phyloP scores from a whole-genome alignment of 768 basidiomycete genomes.

The Daedaleopsis sinensis region DNA sequence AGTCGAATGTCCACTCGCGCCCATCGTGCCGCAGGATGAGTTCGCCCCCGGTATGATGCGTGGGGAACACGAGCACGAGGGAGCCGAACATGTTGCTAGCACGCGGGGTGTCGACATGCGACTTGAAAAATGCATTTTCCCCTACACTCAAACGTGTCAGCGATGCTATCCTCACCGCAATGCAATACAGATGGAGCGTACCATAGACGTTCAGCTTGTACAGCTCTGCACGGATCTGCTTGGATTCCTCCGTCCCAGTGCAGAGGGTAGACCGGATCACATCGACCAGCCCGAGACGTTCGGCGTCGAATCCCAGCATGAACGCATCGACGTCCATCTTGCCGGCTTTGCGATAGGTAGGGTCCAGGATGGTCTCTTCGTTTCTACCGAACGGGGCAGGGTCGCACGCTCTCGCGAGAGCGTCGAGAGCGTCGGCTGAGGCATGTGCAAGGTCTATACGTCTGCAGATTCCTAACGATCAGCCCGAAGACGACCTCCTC shows the following conservation, averaged over 20 bases:
- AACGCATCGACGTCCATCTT: constrained; percentile 29
- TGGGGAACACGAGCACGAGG: constrained; percentile 51
- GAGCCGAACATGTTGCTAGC: constrained; percentile 51
- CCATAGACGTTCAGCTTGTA: constrained; percentile 54
- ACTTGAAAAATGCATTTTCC: constrained; percentile 50
- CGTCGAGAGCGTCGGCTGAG: constrained; percentile 5
- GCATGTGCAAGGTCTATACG: neutral
- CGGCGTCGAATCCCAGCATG: constrained; percentile 17
- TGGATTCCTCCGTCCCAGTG: neutral
- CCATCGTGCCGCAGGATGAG: constrained; percentile 35
- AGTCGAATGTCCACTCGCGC: constrained; percentile 41
- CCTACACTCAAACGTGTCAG: constrained; percentile 26
- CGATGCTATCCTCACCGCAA: too few relatives aligned
- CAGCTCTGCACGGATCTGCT: constrained; percentile 36
- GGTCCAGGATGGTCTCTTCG: constrained; percentile 24
- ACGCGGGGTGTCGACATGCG: constrained; percentile 53
- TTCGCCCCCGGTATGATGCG: constrained; percentile 47
- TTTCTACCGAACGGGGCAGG: constrained; percentile 25
- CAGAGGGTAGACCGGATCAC: constrained; percentile 11
- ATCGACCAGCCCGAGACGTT: constrained; percentile 5
- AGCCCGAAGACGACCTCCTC: neutral
- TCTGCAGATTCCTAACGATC: neutral
- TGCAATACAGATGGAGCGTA: constrained; percentile 13
- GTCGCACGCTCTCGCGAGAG: constrained; percentile 23
- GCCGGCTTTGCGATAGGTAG: constrained; percentile 29